These are phyloP conservation scores for Cryphonectria carpinicola DNA, from an alignment of 2,329 filamentous ascomycete genomes.

Conservation along the genomic window DNA sequence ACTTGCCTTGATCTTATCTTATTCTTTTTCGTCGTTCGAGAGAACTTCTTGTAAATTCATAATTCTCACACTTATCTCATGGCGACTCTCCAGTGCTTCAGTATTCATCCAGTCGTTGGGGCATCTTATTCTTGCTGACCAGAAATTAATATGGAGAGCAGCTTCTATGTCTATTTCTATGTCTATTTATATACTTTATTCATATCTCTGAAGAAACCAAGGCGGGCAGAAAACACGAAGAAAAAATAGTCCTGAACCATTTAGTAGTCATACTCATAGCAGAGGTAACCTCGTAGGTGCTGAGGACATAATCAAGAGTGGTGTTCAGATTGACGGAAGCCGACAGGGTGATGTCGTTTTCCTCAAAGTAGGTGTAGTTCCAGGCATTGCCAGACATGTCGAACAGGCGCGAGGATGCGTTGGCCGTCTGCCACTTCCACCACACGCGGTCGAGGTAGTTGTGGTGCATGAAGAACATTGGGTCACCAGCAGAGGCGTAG, in stretches of 20 bases:
- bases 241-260: neutral
- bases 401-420: constrained; percentile 4
- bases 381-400: constrained; percentile 19
- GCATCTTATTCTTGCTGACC: neutral
- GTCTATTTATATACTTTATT: neutral
- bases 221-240: neutral
- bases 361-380: constrained; percentile 8
- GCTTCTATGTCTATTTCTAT: neutral
- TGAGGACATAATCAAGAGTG: constrained; percentile 11
- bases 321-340: constrained; percentile 4
- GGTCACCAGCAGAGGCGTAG: constrained; percentile 33
- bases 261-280: constrained; percentile 8
- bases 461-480: constrained; percentile 42
- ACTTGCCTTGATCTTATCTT: neutral
- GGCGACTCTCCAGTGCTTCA: neutral
- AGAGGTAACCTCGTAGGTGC: constrained; percentile 5
- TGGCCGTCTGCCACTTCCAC: constrained; percentile 32
- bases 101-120: neutral
- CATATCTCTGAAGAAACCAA: neutral
- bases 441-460: constrained; percentile 35
- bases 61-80: neutral
- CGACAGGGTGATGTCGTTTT: constrained; percentile 1
- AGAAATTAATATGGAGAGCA: neutral
- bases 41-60: neutral
- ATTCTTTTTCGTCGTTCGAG: too few relatives aligned